Evolutionary conservation across 2,329 filamentous ascomycete genomes (phyloP).

Genomic region (Botrytis pseudocinerea): DNA sequence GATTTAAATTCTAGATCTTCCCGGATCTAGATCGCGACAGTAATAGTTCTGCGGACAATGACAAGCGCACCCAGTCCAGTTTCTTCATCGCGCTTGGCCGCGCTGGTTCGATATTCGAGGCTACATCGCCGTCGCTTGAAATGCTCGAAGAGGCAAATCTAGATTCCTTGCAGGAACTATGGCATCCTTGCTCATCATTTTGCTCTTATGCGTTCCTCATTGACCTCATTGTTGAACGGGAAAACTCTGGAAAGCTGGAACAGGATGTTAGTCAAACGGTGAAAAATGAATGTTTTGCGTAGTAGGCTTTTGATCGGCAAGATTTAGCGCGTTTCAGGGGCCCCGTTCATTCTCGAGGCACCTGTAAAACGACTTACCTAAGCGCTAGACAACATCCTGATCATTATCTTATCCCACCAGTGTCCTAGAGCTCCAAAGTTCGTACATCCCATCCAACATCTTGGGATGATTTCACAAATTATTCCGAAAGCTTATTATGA

Average conservation of each 20-base stretch:
- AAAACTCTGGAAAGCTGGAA: background rate
- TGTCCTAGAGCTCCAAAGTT: background rate
- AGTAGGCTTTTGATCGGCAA: conserved; percentile 1
- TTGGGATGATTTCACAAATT: background rate
- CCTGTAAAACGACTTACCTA: background rate
- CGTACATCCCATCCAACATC: background rate
- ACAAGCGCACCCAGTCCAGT: background rate
- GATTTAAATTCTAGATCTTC: no score
- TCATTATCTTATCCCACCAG: background rate
- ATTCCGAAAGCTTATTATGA: background rate
- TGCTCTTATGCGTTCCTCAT: background rate
- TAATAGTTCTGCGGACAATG: background rate
- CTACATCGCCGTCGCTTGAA: background rate
- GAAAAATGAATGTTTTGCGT: background rate
- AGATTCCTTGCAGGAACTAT: background rate
- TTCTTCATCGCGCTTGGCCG: background rate
- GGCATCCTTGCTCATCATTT: background rate
- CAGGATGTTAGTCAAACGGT: background rate
- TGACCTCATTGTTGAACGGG: background rate
- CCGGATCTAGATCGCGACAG: background rate
- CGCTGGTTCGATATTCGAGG: background rate
- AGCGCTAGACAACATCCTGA: background rate
- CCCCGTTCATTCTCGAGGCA: background rate
- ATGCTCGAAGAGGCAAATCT: background rate
- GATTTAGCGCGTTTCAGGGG: background rate